A percentile compares a stretch with the other conserved stretches of the same genome.
Evolutionary conservation across 1,284 basidiomycete species (phyloP).

Genomic region (Coniferiporia sulphurascens): DNA sequence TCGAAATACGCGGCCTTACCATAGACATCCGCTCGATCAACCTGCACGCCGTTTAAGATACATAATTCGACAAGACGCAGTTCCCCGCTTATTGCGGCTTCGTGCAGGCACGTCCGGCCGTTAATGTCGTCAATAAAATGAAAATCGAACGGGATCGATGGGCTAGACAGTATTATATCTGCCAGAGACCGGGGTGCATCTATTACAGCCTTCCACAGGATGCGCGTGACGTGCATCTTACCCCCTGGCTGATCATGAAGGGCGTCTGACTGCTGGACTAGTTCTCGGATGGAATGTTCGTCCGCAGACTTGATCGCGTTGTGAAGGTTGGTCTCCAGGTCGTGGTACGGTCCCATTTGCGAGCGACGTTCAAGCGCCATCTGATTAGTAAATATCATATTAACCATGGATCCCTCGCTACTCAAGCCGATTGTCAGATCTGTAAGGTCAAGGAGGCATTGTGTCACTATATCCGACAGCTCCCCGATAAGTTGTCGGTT

Average conservation of each 20-base stretch:
- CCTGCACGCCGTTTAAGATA: conserved; percentile 66
- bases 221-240: conserved; percentile 70
- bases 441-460: conserved; percentile 89
- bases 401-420: conserved; percentile 52
- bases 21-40: conserved; percentile 79
- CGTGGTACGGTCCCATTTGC: conserved; percentile 71
- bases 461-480: conserved; percentile 90
- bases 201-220: conserved; percentile 88
- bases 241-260: conserved; percentile 55
- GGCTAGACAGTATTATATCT: conserved; percentile 68
- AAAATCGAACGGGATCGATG: conserved; percentile 78
- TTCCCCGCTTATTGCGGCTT: conserved; percentile 84
- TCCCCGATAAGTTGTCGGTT: conserved; percentile 97
- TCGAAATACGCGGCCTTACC: conserved; percentile 34
- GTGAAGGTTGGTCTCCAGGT: conserved; percentile 82
- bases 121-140: conserved; percentile 96
- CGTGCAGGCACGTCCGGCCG: conserved; percentile 91
- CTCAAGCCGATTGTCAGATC: conserved; percentile 74
- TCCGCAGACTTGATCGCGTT: conserved; percentile 68
- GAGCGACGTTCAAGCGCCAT: conserved; percentile 58
- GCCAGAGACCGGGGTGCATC: conserved; percentile 71
- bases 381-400: conserved; percentile 63
- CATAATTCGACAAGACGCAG: conserved; percentile 81
- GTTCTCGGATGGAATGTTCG: conserved; percentile 56
- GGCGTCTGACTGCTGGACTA: conserved; percentile 68